Base-by-base conservation (phyloP, 306 rosid species). In the Prosopis cineraria region DNA sequence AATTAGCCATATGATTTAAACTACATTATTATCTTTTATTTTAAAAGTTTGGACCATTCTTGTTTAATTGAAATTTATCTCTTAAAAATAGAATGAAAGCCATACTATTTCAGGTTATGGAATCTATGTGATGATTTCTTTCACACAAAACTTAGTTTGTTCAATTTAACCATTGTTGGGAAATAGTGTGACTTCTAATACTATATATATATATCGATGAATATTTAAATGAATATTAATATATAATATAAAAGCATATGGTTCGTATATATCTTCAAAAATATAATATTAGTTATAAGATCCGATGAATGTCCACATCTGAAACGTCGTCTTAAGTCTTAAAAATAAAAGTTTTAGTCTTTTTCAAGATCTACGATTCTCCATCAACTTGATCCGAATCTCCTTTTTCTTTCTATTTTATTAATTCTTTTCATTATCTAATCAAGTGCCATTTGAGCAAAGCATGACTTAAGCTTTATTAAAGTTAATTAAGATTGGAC, bases 321-420 rank as follows among this genome's bases (percentile, higher is more conserved):
- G 3, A 74, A 41, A 8, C 40, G 63, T 19, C 52, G 59, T 50
- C 62, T 62, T 36, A 2, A 30, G 63, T 80, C 33, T 17, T 64
- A 22, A 10, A 72, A 71, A 82, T 31, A 81, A 81, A 53, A 66
- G 64, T 60, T 71, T 52, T 40, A 31, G 68, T 77, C 77, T 50
- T 40, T 70, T 62, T 82, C 85, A 76, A 31, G 20, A 44, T 50
- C 75, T 64, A 9, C 29, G 69, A 64, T 64, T 64, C 69, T n/a
- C 20, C 85, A 72, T 82, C 85, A 82, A 53, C 79, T 24, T 8
- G 56, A 72, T 77, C 56, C 75, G 79, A 43, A 82, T 82, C 72
- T 53, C 75, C 52, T 74, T 73, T 73, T 73, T 40, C 40, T 50
- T 9, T 12, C 1, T 47, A 40, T 39, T 55, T 73, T 10, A 53